Base-by-base conservation (phyloP, 371 early-diverging fungal species). In the Sporodiniella umbellata region DNA sequence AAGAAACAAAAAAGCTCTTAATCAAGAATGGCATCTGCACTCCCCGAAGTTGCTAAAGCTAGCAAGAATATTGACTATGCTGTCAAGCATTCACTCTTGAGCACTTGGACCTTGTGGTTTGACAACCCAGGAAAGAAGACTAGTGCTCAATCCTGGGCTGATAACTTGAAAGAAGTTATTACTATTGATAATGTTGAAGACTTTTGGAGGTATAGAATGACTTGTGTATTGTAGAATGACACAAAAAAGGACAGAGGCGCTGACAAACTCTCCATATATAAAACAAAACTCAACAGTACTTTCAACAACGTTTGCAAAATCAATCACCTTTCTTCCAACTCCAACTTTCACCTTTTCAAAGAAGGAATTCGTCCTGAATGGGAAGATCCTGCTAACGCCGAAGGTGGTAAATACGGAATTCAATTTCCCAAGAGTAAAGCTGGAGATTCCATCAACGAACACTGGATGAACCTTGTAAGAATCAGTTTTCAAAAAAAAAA, bases 311-410 rank as follows among this genome's bases (percentile, higher is more conserved):
- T 95, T 40, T 77, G 84, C 55, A 85, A 85, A 53, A 80, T 92
- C n/a, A 80, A 83, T 42, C 88, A 92, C 39, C 72, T 96, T 56
- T 73, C 85, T 14, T 66, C 78, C 39, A 87, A 88, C 37, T 83
- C 95, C 42, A 95, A 98, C 79, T 93, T 95, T 66, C 96, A 98
- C 60, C 70, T 99, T 50, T 99, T 99, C 87, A 93, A 94, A 72
- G 81, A 90, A 53, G 98, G 95, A 25, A 83, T 99, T 54, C 85
- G 87, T 72, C 99, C 99, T n/a, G 90, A 90, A 88, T 99, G 99
- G 99, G 99, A 99, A 77, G 99, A 99, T 67, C 70, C 86, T n/a
- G 86, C 80, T 38, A 99, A 99, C 79, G 81, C 78, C 33, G 74
- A 91, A 33, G 99, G 99, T 61, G 99, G 99, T 26, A 94, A 96